Evolutionary conservation across 2,329 filamentous ascomycete genomes (phyloP).

Genomic region (Colletotrichum limetticola): DNA sequence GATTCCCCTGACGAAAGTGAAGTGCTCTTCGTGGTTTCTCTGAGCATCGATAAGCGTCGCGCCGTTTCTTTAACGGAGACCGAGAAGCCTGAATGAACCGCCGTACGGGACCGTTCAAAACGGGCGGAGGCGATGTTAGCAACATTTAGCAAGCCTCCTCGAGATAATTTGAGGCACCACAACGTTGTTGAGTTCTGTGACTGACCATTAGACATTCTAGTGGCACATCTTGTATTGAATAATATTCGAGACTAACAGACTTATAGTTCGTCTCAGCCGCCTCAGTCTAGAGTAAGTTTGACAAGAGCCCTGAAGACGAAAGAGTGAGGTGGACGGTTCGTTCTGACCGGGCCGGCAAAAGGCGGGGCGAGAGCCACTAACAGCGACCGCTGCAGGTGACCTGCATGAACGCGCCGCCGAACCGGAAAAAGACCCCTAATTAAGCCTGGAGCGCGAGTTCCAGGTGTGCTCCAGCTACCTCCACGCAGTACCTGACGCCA

Average conservation of each 20-base stretch:
- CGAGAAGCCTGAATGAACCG: no score
- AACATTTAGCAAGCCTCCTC: no score
- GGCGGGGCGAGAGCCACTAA: conserved; percentile 27
- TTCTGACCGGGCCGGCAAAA: not conserved
- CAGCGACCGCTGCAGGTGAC: conserved; percentile 17
- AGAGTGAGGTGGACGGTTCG: not conserved
- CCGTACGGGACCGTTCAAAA: no score
- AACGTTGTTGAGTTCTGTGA: fast-evolving
- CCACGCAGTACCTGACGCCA: conserved; percentile 20
- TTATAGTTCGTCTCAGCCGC: not conserved
- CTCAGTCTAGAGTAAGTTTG: not conserved
- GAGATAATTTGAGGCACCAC: no score
- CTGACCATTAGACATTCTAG: no score
- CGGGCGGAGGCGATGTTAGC: no score
- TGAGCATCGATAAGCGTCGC: no score
- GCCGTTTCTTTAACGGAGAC: no score
- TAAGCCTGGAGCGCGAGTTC: conserved; percentile 9
- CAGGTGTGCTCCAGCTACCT: conserved; percentile 1
- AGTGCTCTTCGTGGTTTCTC: no score
- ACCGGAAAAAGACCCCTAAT: conserved; percentile 26
- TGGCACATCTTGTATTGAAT: no score
- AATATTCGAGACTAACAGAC: not conserved
- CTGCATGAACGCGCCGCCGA: conserved; percentile 29
- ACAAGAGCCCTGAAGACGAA: not conserved
- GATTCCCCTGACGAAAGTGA: not conserved